Conservation (phyloP, 2,329 filamentous ascomycete genomes). For the Elsinoe arachidis region DNA sequence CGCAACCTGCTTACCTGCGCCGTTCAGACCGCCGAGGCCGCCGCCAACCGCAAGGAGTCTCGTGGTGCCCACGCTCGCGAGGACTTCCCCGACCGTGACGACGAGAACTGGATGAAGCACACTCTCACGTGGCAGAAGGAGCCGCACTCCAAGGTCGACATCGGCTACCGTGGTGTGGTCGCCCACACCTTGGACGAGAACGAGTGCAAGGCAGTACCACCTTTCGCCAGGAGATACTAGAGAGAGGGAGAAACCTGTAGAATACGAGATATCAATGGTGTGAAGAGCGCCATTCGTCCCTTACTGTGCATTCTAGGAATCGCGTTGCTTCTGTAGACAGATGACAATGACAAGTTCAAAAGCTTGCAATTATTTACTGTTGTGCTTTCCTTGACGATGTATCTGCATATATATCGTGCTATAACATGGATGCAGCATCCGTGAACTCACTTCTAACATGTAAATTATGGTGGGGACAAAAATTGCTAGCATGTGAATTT, state of each 20-base stretch:
- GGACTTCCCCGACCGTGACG: conserved; percentile 91
- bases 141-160: conserved; percentile 77
- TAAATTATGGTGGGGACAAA: too few relatives aligned
- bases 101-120: conserved; percentile 99
- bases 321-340: conserved; percentile 5
- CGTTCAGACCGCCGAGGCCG: conserved; percentile 82
- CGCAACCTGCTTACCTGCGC: conserved; percentile 94
- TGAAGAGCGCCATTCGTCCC: neutral
- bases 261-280: neutral
- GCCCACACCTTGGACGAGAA: conserved; percentile 80
- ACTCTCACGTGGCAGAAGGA: conserved; percentile 91
- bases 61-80: conserved; percentile 95
- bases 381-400: neutral
- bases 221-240: conserved; percentile 91
- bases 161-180: conserved; percentile 78
- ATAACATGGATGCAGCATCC: neutral
- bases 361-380: neutral
- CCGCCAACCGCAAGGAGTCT: conserved; percentile 92
- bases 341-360: neutral
- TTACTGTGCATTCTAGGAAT: conserved; percentile 7
- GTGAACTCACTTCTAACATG: neutral
- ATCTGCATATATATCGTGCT: too few relatives aligned
- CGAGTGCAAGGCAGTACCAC: conserved; percentile 92
- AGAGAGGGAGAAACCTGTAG: conserved; percentile 8
- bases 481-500: neutral